These are phyloP conservation scores for Pseudozyma sp. DNA, from an alignment of 1,284 basidiomycete genomes.

Conservation along the genomic window DNA sequence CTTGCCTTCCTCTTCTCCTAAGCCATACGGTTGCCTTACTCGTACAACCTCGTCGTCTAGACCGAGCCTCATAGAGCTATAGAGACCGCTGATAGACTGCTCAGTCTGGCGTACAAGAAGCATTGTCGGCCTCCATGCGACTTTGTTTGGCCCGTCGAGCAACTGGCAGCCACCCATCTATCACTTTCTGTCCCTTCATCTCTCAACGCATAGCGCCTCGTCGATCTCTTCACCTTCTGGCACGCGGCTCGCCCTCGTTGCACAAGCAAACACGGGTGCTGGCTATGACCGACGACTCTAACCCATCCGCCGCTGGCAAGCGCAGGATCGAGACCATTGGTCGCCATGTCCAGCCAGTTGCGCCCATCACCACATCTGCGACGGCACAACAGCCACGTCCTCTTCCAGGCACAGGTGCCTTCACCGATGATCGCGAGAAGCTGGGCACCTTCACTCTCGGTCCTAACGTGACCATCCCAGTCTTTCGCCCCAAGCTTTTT, in stretches of 20 bases:
- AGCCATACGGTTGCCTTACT: neutral
- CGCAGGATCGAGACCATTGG: constrained; percentile 42
- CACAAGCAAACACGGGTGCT: neutral
- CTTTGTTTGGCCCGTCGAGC: constrained; percentile 14
- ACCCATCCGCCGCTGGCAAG: constrained; percentile 24
- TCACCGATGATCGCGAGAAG: constrained; percentile 34
- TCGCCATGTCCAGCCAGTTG: constrained; percentile 38
- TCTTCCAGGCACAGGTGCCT: constrained; percentile 13
- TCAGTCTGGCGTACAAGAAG: neutral
- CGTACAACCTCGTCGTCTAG: neutral
- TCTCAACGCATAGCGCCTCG: neutral
- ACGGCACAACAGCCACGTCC: constrained; percentile 20
- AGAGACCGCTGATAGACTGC: neutral
- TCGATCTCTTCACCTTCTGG: neutral
- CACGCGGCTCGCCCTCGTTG: neutral
- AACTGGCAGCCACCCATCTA: constrained; percentile 5
- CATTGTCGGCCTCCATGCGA: constrained; percentile 23
- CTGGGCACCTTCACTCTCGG: constrained; percentile 64
- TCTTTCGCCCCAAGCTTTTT: constrained; percentile 55
- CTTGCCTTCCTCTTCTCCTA: neutral
- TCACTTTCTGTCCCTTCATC: neutral
- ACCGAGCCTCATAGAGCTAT: neutral
- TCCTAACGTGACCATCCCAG: constrained; percentile 63
- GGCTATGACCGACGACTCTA: constrained; percentile 36
- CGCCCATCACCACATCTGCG: constrained; percentile 33